Evolutionary conservation across 2,329 filamentous ascomycete genomes (phyloP).

Genomic region (Rutstroemia sp.): DNA sequence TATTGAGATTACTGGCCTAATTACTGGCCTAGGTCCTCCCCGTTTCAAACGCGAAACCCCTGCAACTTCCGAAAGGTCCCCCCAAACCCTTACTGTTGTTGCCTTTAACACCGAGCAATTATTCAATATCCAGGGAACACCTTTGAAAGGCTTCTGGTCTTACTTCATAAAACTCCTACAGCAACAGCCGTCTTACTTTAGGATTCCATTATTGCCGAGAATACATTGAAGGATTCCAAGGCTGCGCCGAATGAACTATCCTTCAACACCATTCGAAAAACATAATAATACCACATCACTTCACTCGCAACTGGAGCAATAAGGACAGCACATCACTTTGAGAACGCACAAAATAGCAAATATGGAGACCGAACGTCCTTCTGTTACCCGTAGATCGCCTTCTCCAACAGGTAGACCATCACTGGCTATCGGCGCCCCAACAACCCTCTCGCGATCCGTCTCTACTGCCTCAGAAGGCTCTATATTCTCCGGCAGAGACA

Average conservation of each 20-base stretch:
- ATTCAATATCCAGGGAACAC: constrained; percentile 11
- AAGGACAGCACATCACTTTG: no score
- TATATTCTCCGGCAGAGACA: constrained; percentile 37
- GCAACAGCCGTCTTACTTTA: constrained; percentile 19
- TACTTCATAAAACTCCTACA: constrained; percentile 18
- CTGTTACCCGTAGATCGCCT: constrained; percentile 42
- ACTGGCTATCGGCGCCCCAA: constrained; percentile 52
- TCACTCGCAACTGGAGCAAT: no score
- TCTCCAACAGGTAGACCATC: constrained; percentile 55
- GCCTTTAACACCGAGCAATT: constrained; percentile 7
- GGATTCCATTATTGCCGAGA: no score
- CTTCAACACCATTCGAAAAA: no score
- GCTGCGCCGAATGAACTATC: no score
- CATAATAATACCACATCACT: no score
- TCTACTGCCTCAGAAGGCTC: constrained; percentile 47
- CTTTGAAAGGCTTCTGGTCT: background rate
- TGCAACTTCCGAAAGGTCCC: background rate
- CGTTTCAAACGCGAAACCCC: constrained; percentile 5
- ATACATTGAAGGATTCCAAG: no score
- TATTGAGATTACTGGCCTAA: background rate
- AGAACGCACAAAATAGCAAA: background rate
- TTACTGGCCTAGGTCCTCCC: background rate
- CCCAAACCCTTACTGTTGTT: no score
- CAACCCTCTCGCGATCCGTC: constrained; percentile 54
- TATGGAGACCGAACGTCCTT: constrained; percentile 21